Conservation (phyloP, 2,329 filamentous ascomycete genomes). For the Penicillium polonicum region DNA sequence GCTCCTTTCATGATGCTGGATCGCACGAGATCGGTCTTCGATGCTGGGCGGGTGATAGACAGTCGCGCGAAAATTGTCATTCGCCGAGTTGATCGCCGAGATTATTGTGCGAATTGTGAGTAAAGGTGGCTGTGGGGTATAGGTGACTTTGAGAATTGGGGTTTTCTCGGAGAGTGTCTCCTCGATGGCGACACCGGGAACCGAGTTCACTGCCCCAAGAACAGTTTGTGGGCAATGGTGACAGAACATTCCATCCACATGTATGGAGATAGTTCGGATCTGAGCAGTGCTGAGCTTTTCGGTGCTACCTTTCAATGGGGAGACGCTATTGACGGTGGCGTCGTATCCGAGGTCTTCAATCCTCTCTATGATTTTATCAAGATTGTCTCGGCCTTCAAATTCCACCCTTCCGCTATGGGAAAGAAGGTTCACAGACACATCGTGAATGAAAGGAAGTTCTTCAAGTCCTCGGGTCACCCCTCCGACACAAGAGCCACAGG, state of each 20-base stretch:
- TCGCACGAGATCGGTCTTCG: constrained; percentile 73
- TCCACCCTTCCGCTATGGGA: constrained; percentile 51
- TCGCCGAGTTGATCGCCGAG: constrained; percentile 62
- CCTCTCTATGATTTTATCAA: constrained; percentile 47
- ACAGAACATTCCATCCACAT: constrained; percentile 72
- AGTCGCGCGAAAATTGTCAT: constrained; percentile 64
- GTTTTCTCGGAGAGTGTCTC: constrained; percentile 55
- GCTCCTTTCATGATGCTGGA: constrained; percentile 68
- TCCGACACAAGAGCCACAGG: constrained; percentile 56
- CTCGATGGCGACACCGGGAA: constrained; percentile 49
- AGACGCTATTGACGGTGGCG: constrained; percentile 54
- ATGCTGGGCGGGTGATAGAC: constrained; percentile 79
- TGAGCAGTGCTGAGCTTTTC: constrained; percentile 25
- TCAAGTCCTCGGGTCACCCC: constrained; percentile 50
- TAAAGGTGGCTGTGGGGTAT: constrained; percentile 64
- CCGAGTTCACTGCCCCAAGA: constrained; percentile 37
- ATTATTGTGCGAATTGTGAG: constrained; percentile 78
- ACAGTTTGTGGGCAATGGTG: constrained; percentile 62
- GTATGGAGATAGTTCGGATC: constrained; percentile 62
- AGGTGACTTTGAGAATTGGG: constrained; percentile 69
- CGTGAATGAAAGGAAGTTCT: constrained; percentile 46
- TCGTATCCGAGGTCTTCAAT: constrained; percentile 65
- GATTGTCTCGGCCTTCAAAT: constrained; percentile 49
- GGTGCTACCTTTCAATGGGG: constrained; percentile 30
- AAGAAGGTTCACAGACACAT: constrained; percentile 53